Conservation (phyloP, 768 basidiomycete species). For the Austroboletus eburneus region DNA sequence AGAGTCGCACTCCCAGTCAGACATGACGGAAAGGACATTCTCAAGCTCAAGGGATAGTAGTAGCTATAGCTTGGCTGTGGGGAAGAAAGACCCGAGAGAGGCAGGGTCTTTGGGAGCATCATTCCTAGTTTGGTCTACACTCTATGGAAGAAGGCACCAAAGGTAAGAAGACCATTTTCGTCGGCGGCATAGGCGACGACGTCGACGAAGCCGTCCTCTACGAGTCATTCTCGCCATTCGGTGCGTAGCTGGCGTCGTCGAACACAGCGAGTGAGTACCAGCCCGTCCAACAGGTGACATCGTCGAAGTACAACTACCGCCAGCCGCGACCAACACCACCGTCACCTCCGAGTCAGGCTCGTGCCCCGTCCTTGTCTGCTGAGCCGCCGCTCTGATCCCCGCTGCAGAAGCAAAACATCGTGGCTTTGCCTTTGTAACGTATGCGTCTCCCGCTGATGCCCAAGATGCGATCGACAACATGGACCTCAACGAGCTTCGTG, state of each 20-base stretch:
- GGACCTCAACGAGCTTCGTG: conserved; percentile 88
- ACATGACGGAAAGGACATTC: conserved; percentile 44
- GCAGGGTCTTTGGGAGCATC: conserved; percentile 9
- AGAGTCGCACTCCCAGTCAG: conserved; percentile 33
- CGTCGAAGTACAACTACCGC: conserved; percentile 85
- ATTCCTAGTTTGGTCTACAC: neutral
- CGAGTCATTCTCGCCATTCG: conserved; percentile 83
- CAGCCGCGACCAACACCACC: conserved; percentile 67
- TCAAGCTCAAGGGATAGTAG: too few relatives aligned
- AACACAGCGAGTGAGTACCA: conserved; percentile 1
- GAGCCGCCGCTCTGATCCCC: conserved; percentile 3
- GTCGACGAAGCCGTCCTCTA: conserved; percentile 75
- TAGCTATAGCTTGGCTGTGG: neutral
- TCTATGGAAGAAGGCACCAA: conserved; percentile 79
- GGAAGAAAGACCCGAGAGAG: conserved; percentile 11
- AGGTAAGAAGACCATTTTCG: conserved; percentile 81
- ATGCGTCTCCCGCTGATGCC: conserved; percentile 72
- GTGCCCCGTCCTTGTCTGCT: neutral
- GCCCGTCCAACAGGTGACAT: conserved; percentile 65
- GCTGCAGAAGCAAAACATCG: conserved; percentile 71
- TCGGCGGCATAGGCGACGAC: conserved; percentile 81
- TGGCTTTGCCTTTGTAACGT: conserved; percentile 94
- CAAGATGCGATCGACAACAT: conserved; percentile 99
- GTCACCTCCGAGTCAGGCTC: conserved; percentile 57
- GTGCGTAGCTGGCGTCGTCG: conserved; percentile 38